Conservation (phyloP, 495 filamentous ascomycete genomes). For the Penicillium flavigenum region DNA sequence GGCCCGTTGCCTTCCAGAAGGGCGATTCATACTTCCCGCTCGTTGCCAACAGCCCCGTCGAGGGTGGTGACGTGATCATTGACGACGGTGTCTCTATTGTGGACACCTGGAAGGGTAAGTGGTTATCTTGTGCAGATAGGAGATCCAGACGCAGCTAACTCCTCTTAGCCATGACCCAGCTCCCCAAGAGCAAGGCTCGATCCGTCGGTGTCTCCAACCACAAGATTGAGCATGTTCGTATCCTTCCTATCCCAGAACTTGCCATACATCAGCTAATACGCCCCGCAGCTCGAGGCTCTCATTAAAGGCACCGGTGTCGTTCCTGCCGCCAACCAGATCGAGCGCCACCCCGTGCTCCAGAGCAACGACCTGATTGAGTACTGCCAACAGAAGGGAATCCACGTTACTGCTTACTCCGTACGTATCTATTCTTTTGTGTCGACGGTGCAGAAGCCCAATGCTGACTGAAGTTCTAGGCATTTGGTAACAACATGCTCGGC, state of each 20-base stretch:
- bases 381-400: conserved; percentile 47
- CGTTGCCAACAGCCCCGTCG: conserved; percentile 32
- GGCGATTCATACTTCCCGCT: conserved; percentile 48
- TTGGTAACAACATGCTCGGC: conserved; percentile 49
- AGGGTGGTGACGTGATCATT: conserved; percentile 44
- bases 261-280: conserved; percentile 3
- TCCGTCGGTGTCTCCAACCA: conserved; percentile 54
- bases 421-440: neutral
- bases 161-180: conserved; percentile 46
- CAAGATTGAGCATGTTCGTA: conserved; percentile 43
- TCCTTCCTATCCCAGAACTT: neutral
- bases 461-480: conserved; percentile 32
- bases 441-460: neutral
- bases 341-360: conserved; percentile 51
- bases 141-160: conserved; percentile 3
- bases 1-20: conserved; percentile 49
- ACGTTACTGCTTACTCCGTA: conserved; percentile 52
- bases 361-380: conserved; percentile 45
- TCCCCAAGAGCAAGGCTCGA: conserved; percentile 52
- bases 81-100: conserved; percentile 50
- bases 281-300: conserved; percentile 47
- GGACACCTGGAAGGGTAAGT: conserved; percentile 50
- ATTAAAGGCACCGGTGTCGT: conserved; percentile 50
- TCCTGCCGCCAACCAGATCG: conserved; percentile 52
- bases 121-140: neutral